Base-by-base conservation (phyloP, 257 asterid species). In the Oldenlandia corymbosa region DNA sequence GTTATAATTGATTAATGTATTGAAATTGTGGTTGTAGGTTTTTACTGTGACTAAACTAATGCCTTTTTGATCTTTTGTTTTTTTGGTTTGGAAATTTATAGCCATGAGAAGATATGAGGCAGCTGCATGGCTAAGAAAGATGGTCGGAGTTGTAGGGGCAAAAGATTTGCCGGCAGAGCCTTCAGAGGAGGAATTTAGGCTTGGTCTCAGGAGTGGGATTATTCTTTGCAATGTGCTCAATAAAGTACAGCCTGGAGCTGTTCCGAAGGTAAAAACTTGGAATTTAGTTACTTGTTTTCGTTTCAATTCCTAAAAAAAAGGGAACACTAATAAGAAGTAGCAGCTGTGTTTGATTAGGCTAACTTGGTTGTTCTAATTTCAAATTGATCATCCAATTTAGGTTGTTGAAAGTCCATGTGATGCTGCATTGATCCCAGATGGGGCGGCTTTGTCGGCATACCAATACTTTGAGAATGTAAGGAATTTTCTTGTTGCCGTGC, bases 141-240 rank as follows among this genome's bases (percentile, higher is more conserved):
- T 80, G 76, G 89, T 84, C 21, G 99, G 99, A 72, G 91, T 93
- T 24, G 96, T 90, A 9, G 94, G 85, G 1, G 92, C 96, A 23
- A 93, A 81, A 77, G 91, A 86, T 80, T 83, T 93, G 68, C 99
- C 99, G 0, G 84, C 95, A 1, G 99, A 93, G 76, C 99, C 97
- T 68, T 88, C 99, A 11, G 99, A 93, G 77, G 99, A 90, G 65
- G 97, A 90, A 68, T 88, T 93, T 71, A 80, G 97, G 73, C 76
- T 90, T 62, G 97, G 92, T 23, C 80, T 93, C 52, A 84, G 97
- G 68, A 93, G 96, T 72, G 99, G 99, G 54, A 90, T 93, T 41
- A 79, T 93, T 64, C 97, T 93, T 21, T 93, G 99, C 80, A 87
- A 78, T 76, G 95, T 68, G 21, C 86, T 93, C 24, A 93, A 93